Evolutionary conservation across 2,329 filamentous ascomycete species (phyloP), one percentile per base, ranked within the genome.

Genomic region (Diplocarpon mali): DNA sequence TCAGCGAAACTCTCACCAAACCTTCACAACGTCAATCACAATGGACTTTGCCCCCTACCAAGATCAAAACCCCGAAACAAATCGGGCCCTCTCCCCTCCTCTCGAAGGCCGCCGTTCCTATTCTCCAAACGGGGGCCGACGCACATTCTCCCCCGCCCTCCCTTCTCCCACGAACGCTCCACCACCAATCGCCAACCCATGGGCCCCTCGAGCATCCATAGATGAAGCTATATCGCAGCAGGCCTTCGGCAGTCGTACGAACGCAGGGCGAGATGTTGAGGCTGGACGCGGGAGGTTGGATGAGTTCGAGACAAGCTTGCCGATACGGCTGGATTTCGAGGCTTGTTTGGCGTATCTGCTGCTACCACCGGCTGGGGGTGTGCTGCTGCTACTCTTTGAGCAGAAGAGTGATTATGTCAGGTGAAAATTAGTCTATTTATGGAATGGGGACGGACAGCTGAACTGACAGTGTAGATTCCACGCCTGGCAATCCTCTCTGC

Each of bases 41-140:
- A 92, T 92, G 85, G 85, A 95, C 69, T 98, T 96, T 64, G 92
- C 92, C 37, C 92, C 92, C 31, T 98, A 96, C 68, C 92, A 96
- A 70, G 90, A 90, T 65, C 83, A 83, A 39, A 83, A 84, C 13
- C 92, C 92, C 9, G 89, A 96, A 68, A 75, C 83, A 57, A 78
- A 80, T 55, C 85, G 90, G 59, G 79, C 83, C 42, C 74, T 88
- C 62, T 93, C 86, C 15, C 86, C 88, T 42, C 74, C 55, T 32
- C 54, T 53, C 42, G 54, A 59, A 40, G 55, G 60, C 36, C 63
- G 67, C 32, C 56, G 61, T 40, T 76, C 83, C 62, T 65, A 80
- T 69, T 64, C 78, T 62, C 63, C 29, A 24, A 24, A 24, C 20
- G 20, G 20, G 7, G 20, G 20, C 24, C 31, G 31, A 15, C 42